phyloP scores from a whole-genome alignment of 768 basidiomycete genomes.

The Rhizopogon vesiculosus region DNA sequence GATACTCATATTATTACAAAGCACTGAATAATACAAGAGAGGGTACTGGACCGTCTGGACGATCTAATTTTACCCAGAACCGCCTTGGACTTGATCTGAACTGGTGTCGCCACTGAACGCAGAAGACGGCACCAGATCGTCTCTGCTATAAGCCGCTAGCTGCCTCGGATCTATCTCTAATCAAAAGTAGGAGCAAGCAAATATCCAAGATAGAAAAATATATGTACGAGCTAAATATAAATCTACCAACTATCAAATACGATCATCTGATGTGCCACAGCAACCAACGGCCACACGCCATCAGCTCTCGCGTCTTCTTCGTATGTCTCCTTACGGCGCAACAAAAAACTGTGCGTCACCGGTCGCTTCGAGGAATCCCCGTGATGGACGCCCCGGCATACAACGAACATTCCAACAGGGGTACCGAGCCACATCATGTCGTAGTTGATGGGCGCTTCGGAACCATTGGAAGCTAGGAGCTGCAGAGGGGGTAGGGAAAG shows the following conservation, averaged over 20 bases:
- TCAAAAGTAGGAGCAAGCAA: background rate
- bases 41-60: too few relatives aligned
- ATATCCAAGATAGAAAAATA: background rate
- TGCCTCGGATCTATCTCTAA: background rate
- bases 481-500: slow-evolving; percentile 23
- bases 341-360: slow-evolving; percentile 24
- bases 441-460: slow-evolving; percentile 16
- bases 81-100: too few relatives aligned
- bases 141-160: too few relatives aligned
- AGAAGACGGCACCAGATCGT: too few relatives aligned
- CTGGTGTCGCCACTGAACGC: too few relatives aligned
- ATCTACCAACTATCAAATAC: slow-evolving; percentile 14
- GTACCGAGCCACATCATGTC: slow-evolving; percentile 27
- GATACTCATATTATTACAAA: background rate
- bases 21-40: too few relatives aligned
- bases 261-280: slow-evolving; percentile 26
- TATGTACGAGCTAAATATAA: background rate
- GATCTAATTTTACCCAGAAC: too few relatives aligned
- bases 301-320: slow-evolving; percentile 22
- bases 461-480: background rate
- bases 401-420: slow-evolving; percentile 21
- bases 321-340: slow-evolving; percentile 25
- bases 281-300: slow-evolving; percentile 26
- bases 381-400: slow-evolving; percentile 14
- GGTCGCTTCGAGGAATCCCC: slow-evolving; percentile 9